Conservation (phyloP, 352 stramenopile genomes). For the Phytophthora megakarya region DNA sequence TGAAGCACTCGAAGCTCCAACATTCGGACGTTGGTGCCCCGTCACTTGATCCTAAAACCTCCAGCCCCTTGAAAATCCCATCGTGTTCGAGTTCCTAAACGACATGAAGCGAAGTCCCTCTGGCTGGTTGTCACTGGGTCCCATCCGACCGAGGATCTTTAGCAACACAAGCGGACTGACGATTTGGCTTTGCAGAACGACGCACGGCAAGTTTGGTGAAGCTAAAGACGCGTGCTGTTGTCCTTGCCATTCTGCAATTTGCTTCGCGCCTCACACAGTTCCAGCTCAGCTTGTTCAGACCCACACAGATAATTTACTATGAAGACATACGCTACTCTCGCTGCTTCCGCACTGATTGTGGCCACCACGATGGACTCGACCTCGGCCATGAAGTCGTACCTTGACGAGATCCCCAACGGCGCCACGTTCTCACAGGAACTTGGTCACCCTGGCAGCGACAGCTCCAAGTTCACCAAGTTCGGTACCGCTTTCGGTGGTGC, state of each 20-base stretch:
- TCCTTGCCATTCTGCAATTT: conserved; percentile 29
- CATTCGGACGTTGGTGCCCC: conserved; percentile 7
- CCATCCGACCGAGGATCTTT: conserved; percentile 23
- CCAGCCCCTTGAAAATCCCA: conserved; percentile 14
- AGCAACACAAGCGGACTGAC: conserved; percentile 15
- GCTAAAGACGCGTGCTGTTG: neutral
- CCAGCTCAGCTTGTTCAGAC: too few relatives aligned
- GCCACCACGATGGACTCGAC: conserved; percentile 24
- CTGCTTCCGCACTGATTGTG: conserved; percentile 30
- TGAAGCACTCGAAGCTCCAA: neutral
- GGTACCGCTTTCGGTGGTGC: conserved; percentile 37
- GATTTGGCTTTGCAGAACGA: conserved; percentile 19
- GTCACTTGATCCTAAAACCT: conserved; percentile 12
- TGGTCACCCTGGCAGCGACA: conserved; percentile 39
- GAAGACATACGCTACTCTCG: conserved; percentile 28
- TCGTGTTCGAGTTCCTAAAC: conserved; percentile 13
- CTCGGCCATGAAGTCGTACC: conserved; percentile 32
- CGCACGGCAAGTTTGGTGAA: neutral
- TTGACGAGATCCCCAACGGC: conserved; percentile 50
- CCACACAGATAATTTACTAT: too few relatives aligned
- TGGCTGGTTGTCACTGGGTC: conserved; percentile 20
- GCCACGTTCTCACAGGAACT: conserved; percentile 42
- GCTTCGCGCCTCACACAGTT: conserved; percentile 6
- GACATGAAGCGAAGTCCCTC: conserved; percentile 3
- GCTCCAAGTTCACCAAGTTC: conserved; percentile 43